A percentile compares a stretch with the other conserved stretches of the same genome.
These are phyloP conservation scores for Lentinula guzmanii DNA, from an alignment of 768 basidiomycete genomes.

Conservation along the genomic window DNA sequence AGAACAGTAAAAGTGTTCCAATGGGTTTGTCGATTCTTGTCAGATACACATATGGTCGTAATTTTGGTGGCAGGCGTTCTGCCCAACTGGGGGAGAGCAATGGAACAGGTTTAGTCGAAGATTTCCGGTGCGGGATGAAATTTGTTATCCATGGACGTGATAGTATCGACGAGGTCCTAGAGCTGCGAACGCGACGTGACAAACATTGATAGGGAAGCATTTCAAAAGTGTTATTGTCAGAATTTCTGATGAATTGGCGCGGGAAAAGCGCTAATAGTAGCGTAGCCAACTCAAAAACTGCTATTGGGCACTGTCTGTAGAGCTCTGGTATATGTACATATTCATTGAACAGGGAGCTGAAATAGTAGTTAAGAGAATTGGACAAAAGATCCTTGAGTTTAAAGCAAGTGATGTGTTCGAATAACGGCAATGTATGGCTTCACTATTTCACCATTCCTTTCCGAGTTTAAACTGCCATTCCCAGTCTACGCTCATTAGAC, in stretches of 20 bases:
- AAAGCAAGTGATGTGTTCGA: not conserved
- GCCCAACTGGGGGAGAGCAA: conserved; percentile 39
- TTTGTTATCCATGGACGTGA: not conserved
- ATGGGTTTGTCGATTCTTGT: conserved; percentile 95
- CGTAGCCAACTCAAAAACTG: not conserved
- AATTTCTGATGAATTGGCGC: not conserved
- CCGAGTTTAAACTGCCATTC: conserved; percentile 89
- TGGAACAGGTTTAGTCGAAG: not conserved
- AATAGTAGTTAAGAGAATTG: not conserved
- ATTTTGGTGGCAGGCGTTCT: conserved; percentile 50
- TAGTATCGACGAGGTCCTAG: not conserved
- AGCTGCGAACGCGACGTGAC: not conserved
- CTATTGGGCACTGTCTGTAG: not conserved
- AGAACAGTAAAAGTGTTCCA: conserved; percentile 85
- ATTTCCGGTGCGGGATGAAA: not conserved
- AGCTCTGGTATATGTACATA: not conserved
- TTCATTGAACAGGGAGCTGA: not conserved
- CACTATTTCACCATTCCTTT: conserved; percentile 71
- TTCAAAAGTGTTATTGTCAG: not conserved
- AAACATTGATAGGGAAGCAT: not conserved
- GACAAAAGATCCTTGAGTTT: not conserved
- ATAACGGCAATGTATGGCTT: not conserved
- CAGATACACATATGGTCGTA: conserved; percentile 78
- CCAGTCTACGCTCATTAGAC: conserved; percentile 45
- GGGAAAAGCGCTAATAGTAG: not conserved